Base-by-base conservation (phyloP, 164 flowering plant genomes). In the Annona cherimola region DNA sequence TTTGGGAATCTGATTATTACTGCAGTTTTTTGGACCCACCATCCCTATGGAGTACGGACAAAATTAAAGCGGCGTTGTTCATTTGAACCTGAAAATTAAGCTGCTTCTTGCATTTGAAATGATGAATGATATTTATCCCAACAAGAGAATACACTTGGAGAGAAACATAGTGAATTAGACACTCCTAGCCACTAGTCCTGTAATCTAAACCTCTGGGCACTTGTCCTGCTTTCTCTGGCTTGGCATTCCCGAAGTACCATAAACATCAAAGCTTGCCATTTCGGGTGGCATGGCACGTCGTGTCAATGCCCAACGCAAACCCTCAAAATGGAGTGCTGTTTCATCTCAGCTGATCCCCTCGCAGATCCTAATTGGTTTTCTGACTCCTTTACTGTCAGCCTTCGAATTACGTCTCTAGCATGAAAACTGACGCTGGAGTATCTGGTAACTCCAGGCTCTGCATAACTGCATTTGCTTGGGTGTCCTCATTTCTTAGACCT, bases 331-430 rank as follows among this genome's bases (percentile, higher is more conserved):
- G 88, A 79, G 70, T 93, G 98, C 67, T 83, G 88, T 78, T 90
- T 91, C 66, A 93, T 88, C 83, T 91, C 97, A 1, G 90, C 84
- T 3, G 98, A 96, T n/a, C 98, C 97, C 81, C 80, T 89, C 8
- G 62, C 74, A 1, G 87, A 89, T 18, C 97, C 97, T 70, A 93
- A 74, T 5, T 97, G 87, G 35, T 79, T 81, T 77, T 85, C 86
- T 0, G 97, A 94, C 16, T 91, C 94, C 83, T 91, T 93, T n/a
- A 76, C 69, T 50, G 91, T 61, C 73, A 93, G 70, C 54, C 86
- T 76, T 70, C 85, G 71, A 42, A 93, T 91, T 79, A 93, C 65
- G 72, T 89, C 97, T 71, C 84, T 84, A 0, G 96, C 94, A 40
- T 83, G 87, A 59, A 81, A 82, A 65, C 94, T 87, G 14, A 93